These are phyloP conservation scores for Zymoseptoria crescenta DNA, from an alignment of 2,329 filamentous ascomycete species.

Conservation along the genomic window DNA sequence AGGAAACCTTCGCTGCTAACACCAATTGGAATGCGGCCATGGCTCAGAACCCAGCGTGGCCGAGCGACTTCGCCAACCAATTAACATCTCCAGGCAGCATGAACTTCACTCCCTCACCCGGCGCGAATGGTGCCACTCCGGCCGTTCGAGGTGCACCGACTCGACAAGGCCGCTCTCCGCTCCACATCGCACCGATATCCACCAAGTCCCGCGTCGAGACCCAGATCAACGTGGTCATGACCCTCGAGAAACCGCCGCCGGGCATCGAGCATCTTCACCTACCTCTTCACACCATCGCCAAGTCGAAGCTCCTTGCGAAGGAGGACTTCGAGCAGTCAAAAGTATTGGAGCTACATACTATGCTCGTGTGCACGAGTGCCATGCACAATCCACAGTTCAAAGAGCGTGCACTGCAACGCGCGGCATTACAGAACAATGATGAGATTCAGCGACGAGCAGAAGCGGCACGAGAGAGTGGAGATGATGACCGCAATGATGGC, in stretches of 20 bases:
- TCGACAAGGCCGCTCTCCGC: constrained; percentile 22
- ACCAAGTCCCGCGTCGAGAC: constrained; percentile 89
- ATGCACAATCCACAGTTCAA: constrained; percentile 66
- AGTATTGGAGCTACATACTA: constrained; percentile 70
- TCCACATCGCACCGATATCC: constrained; percentile 32
- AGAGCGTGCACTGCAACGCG: constrained; percentile 58
- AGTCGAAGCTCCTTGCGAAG: constrained; percentile 81
- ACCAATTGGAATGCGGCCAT: constrained; percentile 21
- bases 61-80: constrained; percentile 24
- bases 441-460: constrained; percentile 39
- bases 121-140: constrained; percentile 23
- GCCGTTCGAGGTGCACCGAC: constrained; percentile 7
- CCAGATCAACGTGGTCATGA: constrained; percentile 82
- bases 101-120: constrained; percentile 30
- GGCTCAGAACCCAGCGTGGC: constrained; percentile 28
- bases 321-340: constrained; percentile 61
- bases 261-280: constrained; percentile 76
- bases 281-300: constrained; percentile 84
- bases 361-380: constrained; percentile 84
- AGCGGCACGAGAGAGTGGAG: constrained; percentile 21
- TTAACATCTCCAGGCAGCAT: constrained; percentile 28
- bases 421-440: constrained; percentile 39
- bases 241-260: constrained; percentile 64
- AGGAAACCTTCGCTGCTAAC: constrained; percentile 26
- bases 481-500: constrained; percentile 38